These are phyloP conservation scores for Monosporascus sp. DNA, from an alignment of 2,329 filamentous ascomycete genomes.

Conservation along the genomic window DNA sequence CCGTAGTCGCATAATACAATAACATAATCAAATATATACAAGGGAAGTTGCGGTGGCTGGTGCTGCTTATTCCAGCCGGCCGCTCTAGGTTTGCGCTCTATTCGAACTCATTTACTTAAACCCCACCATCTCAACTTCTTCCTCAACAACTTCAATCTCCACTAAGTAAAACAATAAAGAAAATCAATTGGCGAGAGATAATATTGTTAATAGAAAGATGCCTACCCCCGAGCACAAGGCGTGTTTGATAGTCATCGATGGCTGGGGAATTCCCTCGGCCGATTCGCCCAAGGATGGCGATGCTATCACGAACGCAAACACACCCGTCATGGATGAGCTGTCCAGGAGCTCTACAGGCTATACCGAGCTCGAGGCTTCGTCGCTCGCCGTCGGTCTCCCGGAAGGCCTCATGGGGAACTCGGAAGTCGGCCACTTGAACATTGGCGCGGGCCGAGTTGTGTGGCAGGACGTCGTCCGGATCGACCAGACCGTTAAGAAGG, in stretches of 20 bases:
- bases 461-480: slow-evolving; percentile 99
- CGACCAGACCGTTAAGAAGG: slow-evolving; percentile 85
- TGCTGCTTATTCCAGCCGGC: not conserved
- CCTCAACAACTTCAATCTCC: not conserved
- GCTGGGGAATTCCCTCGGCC: slow-evolving; percentile 85
- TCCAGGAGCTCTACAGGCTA: slow-evolving; percentile 78
- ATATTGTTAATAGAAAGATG: slow-evolving; percentile 5
- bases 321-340: slow-evolving; percentile 92
- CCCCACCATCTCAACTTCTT: slow-evolving; percentile 26
- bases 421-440: slow-evolving; percentile 97
- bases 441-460: slow-evolving; percentile 92
- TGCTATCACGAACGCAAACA: slow-evolving; percentile 89
- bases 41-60: not conserved
- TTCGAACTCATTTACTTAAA: slow-evolving; percentile 32
- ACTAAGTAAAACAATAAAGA: not conserved
- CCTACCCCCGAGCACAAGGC: not conserved
- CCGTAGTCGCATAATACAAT: not conserved
- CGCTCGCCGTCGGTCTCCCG: slow-evolving; percentile 88
- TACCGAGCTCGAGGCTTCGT: slow-evolving; percentile 91
- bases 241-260: slow-evolving; percentile 88
- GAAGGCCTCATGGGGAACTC: slow-evolving; percentile 99
- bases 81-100: not conserved
- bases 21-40: not conserved
- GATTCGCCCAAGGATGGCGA: slow-evolving; percentile 83
- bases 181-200: slow-evolving; percentile 32